phyloP scores from a whole-genome alignment of 768 basidiomycete species.

The Hypholoma sublateritium region DNA sequence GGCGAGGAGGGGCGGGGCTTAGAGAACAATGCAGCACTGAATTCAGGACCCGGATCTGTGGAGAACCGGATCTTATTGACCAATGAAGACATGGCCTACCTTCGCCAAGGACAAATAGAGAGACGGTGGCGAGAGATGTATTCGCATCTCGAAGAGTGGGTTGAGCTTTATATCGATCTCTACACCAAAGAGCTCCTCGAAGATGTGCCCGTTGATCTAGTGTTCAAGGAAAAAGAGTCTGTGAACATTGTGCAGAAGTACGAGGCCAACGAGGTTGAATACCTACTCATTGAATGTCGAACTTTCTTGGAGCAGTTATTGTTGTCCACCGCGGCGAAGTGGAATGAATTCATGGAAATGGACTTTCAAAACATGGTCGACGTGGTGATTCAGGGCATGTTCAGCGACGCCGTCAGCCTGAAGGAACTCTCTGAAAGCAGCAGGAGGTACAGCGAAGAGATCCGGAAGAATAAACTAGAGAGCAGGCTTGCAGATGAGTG shows the following conservation, averaged over 20 bases:
- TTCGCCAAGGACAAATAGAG: conserved; percentile 8
- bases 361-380: neutral
- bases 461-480: neutral
- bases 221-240: neutral
- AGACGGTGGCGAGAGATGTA: neutral
- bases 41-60: neutral
- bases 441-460: neutral
- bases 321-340: neutral
- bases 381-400: neutral
- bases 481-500: conserved; percentile 1
- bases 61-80: neutral
- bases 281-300: conserved; percentile 2
- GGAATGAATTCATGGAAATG: neutral
- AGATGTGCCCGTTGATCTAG: conserved; percentile 1
- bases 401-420: neutral
- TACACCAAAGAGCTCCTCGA: conserved; percentile 2
- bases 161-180: neutral
- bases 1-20: neutral
- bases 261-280: conserved; percentile 8
- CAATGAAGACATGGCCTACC: conserved; percentile 3
- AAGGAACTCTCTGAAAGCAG: neutral
- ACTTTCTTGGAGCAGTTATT: neutral
- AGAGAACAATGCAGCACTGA: neutral
- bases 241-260: conserved; percentile 3
- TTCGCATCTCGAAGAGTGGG: conserved; percentile 4